phyloP scores from a whole-genome alignment of 1,284 basidiomycete genomes.

The Sphaerobolus stellatus region DNA sequence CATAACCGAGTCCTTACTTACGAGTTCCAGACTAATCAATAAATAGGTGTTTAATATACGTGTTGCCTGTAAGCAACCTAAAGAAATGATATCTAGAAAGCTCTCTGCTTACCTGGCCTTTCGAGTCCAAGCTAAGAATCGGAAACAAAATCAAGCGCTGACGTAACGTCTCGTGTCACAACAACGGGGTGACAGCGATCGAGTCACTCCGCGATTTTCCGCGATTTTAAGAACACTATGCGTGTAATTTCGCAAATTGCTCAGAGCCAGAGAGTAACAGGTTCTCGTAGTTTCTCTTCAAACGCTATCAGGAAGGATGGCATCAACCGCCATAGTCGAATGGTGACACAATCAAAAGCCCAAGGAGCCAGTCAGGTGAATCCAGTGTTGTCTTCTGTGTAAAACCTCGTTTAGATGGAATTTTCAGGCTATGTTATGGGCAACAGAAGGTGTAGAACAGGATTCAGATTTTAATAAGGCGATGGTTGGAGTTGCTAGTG shows the following conservation, averaged over 20 bases:
- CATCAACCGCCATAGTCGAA: conserved; percentile 82
- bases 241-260: background rate
- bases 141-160: too few species aligned
- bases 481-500: conserved; percentile 93
- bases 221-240: background rate
- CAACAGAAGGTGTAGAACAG: conserved; percentile 81
- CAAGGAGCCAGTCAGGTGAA: conserved; percentile 90
- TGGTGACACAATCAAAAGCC: conserved; percentile 84
- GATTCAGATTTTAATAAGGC: conserved; percentile 88
- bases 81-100: too few species aligned
- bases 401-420: background rate
- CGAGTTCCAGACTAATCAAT: too few species aligned
- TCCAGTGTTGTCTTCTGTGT: conserved; percentile 6
- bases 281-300: background rate
- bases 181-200: background rate
- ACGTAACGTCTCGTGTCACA: background rate
- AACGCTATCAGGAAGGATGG: background rate
- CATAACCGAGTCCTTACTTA: too few species aligned
- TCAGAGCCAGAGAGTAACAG: background rate
- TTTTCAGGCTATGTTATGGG: conserved; percentile 89
- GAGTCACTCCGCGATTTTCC: conserved; percentile 5
- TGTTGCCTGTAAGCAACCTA: too few species aligned
- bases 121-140: too few species aligned
- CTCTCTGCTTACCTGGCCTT: too few species aligned
- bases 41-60: too few species aligned